phyloP scores from a whole-genome alignment of 2,329 filamentous ascomycete genomes.

The Colletotrichum aenigma region DNA sequence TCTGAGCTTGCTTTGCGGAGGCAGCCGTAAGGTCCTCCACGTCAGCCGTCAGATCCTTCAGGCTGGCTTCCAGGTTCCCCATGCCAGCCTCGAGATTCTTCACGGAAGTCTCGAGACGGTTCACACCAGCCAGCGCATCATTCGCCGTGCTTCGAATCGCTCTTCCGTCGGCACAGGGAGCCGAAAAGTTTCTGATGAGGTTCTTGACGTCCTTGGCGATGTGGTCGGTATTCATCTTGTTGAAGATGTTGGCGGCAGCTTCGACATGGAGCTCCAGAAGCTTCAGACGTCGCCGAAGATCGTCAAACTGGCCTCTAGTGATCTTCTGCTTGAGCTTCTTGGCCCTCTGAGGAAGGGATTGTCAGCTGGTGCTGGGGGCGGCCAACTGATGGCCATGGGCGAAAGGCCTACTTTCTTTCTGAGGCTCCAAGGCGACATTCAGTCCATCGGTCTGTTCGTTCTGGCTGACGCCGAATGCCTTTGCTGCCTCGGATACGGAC shows the following conservation, averaged over 20 bases:
- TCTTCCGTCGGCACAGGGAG: not conserved
- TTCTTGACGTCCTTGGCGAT: not conserved
- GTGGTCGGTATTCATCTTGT: not conserved
- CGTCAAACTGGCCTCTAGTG: not conserved
- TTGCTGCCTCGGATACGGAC: not conserved
- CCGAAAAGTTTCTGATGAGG: not conserved
- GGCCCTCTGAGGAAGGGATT: not conserved
- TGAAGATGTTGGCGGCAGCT: not conserved
- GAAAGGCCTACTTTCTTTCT: not conserved
- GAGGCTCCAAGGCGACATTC: rapidly evolving
- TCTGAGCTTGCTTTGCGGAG: no score
- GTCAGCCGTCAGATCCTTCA: not conserved
- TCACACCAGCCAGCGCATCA: not conserved
- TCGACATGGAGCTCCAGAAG: not conserved
- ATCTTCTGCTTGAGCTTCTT: not conserved
- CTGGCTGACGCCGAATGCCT: not conserved
- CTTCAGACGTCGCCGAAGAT: not conserved
- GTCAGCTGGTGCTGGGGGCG: not conserved
- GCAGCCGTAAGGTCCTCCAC: no score
- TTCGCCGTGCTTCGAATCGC: not conserved
- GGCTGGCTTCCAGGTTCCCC: not conserved
- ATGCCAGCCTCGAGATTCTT: not conserved
- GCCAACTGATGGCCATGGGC: no score
- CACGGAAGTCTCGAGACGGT: not conserved
- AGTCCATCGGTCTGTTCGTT: not conserved